Evolutionary conservation across 164 flowering plant species (phyloP).

Genomic region (Pachysandra terminalis): DNA sequence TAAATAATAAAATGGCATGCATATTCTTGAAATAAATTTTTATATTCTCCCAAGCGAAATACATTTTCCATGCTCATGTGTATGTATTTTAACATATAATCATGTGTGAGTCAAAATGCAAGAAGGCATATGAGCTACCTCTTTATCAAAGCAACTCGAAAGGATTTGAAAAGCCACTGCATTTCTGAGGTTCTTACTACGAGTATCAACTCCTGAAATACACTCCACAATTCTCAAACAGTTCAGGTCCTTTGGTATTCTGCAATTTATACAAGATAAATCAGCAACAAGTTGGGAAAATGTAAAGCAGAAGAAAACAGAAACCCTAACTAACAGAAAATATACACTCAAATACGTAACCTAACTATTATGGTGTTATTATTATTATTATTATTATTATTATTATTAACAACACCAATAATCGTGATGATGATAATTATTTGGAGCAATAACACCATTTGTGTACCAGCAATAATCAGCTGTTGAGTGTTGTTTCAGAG

Average conservation of each 20-base stretch:
- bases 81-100: not conserved
- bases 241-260: constrained; percentile 67
- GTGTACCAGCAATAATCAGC: no score
- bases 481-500: no score
- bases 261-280: constrained; percentile 21
- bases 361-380: no score
- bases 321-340: not conserved
- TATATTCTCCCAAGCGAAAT: not conserved
- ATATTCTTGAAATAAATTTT: no score
- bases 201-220: constrained; percentile 46
- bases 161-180: constrained; percentile 58
- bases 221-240: constrained; percentile 73
- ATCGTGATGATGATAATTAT: no score
- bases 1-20: no score
- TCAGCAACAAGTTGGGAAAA: constrained; percentile 1
- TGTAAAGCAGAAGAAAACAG: not conserved
- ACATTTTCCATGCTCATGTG: no score
- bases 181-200: constrained; percentile 68
- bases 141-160: constrained; percentile 35
- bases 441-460: no score
- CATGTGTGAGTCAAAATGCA: not conserved
- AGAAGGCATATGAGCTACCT: constrained; percentile 36
- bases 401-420: no score
- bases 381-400: no score
- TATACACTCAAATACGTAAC: no score